Conservation (phyloP, 2,329 filamentous ascomycete species). For the Coniochaeta prunicola region DNA sequence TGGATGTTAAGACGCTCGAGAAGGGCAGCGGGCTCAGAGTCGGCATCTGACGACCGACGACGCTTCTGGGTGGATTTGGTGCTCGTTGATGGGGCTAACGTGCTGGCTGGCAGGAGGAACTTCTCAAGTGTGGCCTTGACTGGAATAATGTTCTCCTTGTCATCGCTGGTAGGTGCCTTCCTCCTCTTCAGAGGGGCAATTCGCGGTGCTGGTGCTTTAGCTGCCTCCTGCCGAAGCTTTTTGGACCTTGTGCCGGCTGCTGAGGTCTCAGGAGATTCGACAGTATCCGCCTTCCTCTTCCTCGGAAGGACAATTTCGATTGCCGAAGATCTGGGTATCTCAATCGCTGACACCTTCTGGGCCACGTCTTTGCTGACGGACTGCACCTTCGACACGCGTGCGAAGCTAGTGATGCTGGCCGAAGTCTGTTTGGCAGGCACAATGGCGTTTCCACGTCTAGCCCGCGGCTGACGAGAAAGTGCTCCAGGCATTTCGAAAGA, state of each 20-base stretch:
- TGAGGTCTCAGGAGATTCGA: constrained; percentile 18
- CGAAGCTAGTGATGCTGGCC: constrained; percentile 34
- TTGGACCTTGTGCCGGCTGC: background rate
- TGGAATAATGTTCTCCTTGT: constrained; percentile 4
- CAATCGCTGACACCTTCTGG: constrained; percentile 20
- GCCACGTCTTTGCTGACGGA: constrained; percentile 16
- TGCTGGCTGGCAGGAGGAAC: background rate
- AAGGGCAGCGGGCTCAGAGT: constrained; percentile 22
- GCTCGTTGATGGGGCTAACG: background rate
- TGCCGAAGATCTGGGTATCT: constrained; percentile 23
- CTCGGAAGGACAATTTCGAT: constrained; percentile 22
- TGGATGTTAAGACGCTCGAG: constrained; percentile 33
- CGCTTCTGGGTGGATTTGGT: constrained; percentile 9
- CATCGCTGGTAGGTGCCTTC: constrained; percentile 15
- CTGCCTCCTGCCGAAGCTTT: background rate
- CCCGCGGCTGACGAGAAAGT: constrained; percentile 13
- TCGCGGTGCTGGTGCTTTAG: background rate
- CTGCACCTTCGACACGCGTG: constrained; percentile 38
- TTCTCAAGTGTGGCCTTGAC: constrained; percentile 1
- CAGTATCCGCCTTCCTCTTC: constrained; percentile 31
- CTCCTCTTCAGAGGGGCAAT: constrained; percentile 16
- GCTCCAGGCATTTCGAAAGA: constrained; percentile 15
- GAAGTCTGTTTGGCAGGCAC: constrained; percentile 6
- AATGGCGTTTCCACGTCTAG: constrained; percentile 12
- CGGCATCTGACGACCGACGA: constrained; percentile 11